A percentile compares a stretch with the other conserved stretches of the same genome.
These are phyloP conservation scores for Taphrina betulina DNA, from an alignment of 1,139 yeast species.

Conservation along the genomic window DNA sequence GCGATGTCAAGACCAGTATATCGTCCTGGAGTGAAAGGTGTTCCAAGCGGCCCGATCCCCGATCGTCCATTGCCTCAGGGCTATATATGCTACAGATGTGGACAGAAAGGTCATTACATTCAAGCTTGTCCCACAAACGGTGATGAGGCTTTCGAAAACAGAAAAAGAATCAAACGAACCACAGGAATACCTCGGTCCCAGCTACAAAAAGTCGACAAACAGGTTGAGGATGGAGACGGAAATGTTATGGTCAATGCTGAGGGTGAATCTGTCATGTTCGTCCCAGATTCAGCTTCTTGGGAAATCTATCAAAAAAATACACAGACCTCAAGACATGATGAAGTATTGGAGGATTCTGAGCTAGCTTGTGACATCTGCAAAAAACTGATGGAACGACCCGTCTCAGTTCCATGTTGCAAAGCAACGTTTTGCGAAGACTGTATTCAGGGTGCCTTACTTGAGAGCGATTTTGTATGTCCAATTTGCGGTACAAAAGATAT, in stretches of 20 bases:
- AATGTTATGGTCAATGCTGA: slow-evolving; percentile 89
- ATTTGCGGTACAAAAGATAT: slow-evolving; percentile 74
- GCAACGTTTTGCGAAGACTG: slow-evolving; percentile 57
- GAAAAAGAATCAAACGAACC: slow-evolving; percentile 73
- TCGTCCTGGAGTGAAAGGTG: slow-evolving; percentile 38
- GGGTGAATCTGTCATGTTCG: slow-evolving; percentile 91
- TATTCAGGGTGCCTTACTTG: slow-evolving; percentile 73
- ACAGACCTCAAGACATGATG: slow-evolving; percentile 52
- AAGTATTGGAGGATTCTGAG: slow-evolving; percentile 58
- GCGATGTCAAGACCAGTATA: slow-evolving; percentile 44
- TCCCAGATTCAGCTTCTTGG: slow-evolving; percentile 91
- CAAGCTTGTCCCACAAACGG: slow-evolving; percentile 91
- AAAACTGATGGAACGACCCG: slow-evolving; percentile 67
- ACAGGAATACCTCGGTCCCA: slow-evolving; percentile 97
- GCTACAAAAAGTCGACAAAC: slow-evolving; percentile 74
- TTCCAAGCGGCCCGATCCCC: slow-evolving; percentile 45
- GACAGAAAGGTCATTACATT: slow-evolving; percentile 92
- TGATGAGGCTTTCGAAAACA: slow-evolving; percentile 93
- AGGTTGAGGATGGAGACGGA: slow-evolving; percentile 48
- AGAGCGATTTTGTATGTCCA: slow-evolving; percentile 87
- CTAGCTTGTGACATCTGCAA: slow-evolving; percentile 62
- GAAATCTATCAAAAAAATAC: slow-evolving; percentile 60
- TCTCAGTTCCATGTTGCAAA: slow-evolving; percentile 82
- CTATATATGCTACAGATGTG: slow-evolving; percentile 93
- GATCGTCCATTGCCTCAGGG: slow-evolving; percentile 92